Base-by-base conservation (phyloP, 352 stramenopile genomes). In the Phytopythium kandeliae region DNA sequence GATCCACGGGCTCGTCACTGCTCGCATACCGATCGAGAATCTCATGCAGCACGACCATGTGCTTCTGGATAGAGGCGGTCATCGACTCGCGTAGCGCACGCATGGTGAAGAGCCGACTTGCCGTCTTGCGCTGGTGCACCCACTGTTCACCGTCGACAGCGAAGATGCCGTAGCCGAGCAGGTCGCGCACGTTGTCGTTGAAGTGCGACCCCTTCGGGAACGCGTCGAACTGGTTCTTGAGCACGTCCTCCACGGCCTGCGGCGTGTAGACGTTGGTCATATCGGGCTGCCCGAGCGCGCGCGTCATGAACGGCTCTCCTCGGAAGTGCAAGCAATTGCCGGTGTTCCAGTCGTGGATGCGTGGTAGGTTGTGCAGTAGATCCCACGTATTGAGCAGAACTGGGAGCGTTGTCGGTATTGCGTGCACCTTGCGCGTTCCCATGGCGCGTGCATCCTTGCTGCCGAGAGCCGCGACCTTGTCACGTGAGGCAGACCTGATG, bases 21-120 rank as follows among this genome's bases (percentile, higher is more conserved):
- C 53, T 24, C 3, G 49, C 52, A 0, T 54, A 41, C 1, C 46
- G 37, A 11, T 60, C 54, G 2, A 84, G 22, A 13, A 76, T 55
- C 1, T 57, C 28, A 16, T 62, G 34, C 34, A 86, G 50, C 1
- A 49, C 40, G 0, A 51, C 38, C 1, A 56, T 45, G 40, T 84
- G 61, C 10, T 55, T 55, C n/a, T 63, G 61, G n/a, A 84, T 52
- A 0, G 38, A 45, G 3, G 41, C 13, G 0, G 61, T 67, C 71
- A 82, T 79, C 21, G 60, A 68, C 15, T 74, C 62, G 17, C 66
- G 51, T 6, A 86, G 28, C 8, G 62, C 24, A 4, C 58, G 58
- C 36, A 55, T 74, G 9, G 75, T 89, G 41, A 95, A 95, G 22
- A 97, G 79, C 41, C 94, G 82, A 43, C 77, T 96, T 44, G 85